These are phyloP conservation scores for Russula emetica DNA, from an alignment of 768 basidiomycete species.

Conservation along the genomic window DNA sequence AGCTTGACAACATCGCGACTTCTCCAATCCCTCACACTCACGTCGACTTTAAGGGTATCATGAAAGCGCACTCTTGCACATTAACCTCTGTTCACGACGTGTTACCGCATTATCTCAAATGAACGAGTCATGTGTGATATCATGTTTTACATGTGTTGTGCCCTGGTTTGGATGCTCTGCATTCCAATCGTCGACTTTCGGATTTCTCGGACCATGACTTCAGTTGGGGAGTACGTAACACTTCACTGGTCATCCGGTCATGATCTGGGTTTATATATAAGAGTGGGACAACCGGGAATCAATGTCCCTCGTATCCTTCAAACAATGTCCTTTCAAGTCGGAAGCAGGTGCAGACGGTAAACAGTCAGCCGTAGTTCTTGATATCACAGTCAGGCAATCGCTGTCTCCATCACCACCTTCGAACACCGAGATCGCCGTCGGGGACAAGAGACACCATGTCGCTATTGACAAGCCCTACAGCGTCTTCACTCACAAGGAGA, in stretches of 20 bases:
- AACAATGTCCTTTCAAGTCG: not conserved
- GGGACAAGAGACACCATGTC: constrained; percentile 17
- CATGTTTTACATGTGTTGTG: not conserved
- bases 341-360: not conserved
- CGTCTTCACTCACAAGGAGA: constrained; percentile 52
- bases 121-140: not conserved
- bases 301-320: not conserved
- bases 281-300: not conserved
- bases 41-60: constrained; percentile 34
- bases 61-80: constrained; percentile 31
- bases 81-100: constrained; percentile 32
- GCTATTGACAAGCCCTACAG: constrained; percentile 39
- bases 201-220: not conserved
- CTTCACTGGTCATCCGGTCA: not conserved
- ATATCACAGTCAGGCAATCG: not conserved
- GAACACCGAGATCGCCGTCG: not conserved
- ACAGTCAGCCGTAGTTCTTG: not conserved
- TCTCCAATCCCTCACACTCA: constrained; percentile 29
- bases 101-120: constrained; percentile 26
- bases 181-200: not conserved
- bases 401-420: not conserved
- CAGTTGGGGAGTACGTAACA: not conserved
- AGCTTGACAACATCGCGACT: constrained; percentile 52
- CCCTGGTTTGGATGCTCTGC: not conserved
- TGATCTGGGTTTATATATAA: not conserved